Base-by-base conservation (phyloP, 2,329 filamentous ascomycete genomes). In the Hypomyces rosellus region DNA sequence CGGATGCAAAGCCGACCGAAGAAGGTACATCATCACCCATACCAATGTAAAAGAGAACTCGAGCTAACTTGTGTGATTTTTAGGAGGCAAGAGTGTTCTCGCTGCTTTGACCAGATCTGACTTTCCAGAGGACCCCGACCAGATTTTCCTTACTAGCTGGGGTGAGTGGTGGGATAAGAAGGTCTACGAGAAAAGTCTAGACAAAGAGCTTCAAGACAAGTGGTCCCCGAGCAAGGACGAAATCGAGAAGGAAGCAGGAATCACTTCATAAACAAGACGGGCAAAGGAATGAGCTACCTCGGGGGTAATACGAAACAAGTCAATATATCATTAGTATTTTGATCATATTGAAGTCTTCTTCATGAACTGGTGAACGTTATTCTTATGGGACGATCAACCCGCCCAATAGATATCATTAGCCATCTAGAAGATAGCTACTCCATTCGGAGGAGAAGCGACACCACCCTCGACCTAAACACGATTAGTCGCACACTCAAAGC, bases 131-230 rank as follows among this genome's bases (percentile, higher is more conserved):
- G 75, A 80, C 34, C 71, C 70, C 0, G 72, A 79, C 15, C 69
- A 70, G 46, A 75, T 80, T 49, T 79, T 80, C 60, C 56, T 80
- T 42, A 78, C 75, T 0, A 78, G 75, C 56, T 78, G 75, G 76
- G 76, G 76, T 1, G 75, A 80, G 63, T 80, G 75, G 75, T 80
- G 76, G 75, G 58, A 65, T 13, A 76, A 70, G 59, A 65, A 70
- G 3, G 65, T 71, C 2, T 72, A 71, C 46, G 65, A 56, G 12
- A 61, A 65, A 49, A 64, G 65, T 1, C 61, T 77, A 3, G 73
- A 80, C 47, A 69, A 70, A 62, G 54, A 56, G 1, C 64, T 80
- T 3, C 76, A 79, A 64, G 69, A 78, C 37, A 77, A 74, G 58
- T 80, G 75, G 75, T 74, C 63, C 20, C 72, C 71, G 0, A 69